Evolutionary conservation across 176 grass and related monocot species (phyloP).

Genomic region (Aechmea fasciata): DNA sequence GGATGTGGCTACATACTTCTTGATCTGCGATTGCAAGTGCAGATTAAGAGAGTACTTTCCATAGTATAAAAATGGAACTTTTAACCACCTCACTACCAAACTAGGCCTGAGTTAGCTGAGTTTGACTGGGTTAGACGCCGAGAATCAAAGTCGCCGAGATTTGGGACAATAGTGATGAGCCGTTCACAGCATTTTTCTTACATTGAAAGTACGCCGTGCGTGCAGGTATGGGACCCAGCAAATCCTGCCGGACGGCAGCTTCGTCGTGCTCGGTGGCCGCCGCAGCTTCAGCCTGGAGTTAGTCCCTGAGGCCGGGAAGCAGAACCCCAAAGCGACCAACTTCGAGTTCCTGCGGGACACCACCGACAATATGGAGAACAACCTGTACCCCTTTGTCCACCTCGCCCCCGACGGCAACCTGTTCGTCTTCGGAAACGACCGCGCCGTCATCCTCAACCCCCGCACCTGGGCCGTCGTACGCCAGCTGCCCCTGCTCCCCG

Average conservation of each 20-base stretch:
- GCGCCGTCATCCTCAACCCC: constrained; percentile 48
- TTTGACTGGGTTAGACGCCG: too few species aligned
- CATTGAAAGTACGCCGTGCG: too few species aligned
- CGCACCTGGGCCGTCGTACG: constrained; percentile 33
- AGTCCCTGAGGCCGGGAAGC: constrained; percentile 34
- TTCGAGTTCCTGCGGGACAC: constrained; percentile 47
- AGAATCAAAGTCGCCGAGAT: too few species aligned
- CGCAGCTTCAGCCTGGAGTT: constrained; percentile 65
- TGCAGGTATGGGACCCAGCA: constrained; percentile 67
- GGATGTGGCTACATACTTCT: too few species aligned
- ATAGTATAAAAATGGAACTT: too few species aligned
- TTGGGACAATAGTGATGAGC: too few species aligned
- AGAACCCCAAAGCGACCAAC: constrained; percentile 16
- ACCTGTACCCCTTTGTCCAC: constrained; percentile 87
- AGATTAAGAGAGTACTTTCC: too few species aligned
- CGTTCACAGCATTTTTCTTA: too few species aligned
- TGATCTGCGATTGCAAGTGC: too few species aligned
- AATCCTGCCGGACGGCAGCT: constrained; percentile 44
- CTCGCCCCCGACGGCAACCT: constrained; percentile 62
- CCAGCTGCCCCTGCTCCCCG: constrained; percentile 45
- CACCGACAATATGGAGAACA: constrained; percentile 75
- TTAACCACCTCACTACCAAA: too few species aligned
- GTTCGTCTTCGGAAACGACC: constrained; percentile 83
- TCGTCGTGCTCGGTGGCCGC: constrained; percentile 60
- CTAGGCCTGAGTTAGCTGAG: too few species aligned